Base-by-base conservation (phyloP, 1,284 basidiomycete species). In the Neonothopanus nambi region DNA sequence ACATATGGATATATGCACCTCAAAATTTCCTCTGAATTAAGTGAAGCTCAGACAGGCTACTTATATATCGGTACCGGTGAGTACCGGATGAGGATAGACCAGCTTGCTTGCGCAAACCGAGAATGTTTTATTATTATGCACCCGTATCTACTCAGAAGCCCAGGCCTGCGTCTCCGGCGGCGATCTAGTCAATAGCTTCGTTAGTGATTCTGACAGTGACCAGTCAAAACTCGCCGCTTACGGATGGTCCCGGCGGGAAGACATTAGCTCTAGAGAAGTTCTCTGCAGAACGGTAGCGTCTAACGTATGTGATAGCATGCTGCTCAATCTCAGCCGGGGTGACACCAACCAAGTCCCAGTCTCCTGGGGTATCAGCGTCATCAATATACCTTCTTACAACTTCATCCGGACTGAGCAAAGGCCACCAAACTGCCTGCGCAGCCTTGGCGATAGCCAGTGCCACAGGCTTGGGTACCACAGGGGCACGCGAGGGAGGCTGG, bases 351-450 rank as follows among this genome's bases (percentile, higher is more conserved):
- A 73, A 70, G 61, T 81, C 77, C 85, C 85, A 86, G 70, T 87
- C 80, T 40, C 87, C 81, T 46, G 77, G 67, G 44, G 77, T 75
- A n/a, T 82, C 75, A 41, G 69, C 72, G 70, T 98, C 96, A 72
- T 95, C 81, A 60, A 98, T 85, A 73, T 84, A 97, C 59, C 93
- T 84, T 64, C 96, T 79, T 63, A 83, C 81, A 24, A 99, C 87
- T 73, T 98, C 95, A 70, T 99, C 96, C 1, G 93, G 91, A 67
- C 82, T 87, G 57, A 98, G 77, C 54, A 91, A 84, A 15, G 95
- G 95, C 95, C 95, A 99, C 95, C 95, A 99, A 0, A 84, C 78
- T 3, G 74, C 67, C 72, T 98, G 91, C 12, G 85, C 81, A 26
- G 80, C 69, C 61, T 77, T 82, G 5, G 95, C 81, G 30, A 93